Percentiles rank a stretch among this genome's conserved stretches.
Conservation (phyloP, 75 land plant genomes). For the Adiantum capillusveneris region DNA sequence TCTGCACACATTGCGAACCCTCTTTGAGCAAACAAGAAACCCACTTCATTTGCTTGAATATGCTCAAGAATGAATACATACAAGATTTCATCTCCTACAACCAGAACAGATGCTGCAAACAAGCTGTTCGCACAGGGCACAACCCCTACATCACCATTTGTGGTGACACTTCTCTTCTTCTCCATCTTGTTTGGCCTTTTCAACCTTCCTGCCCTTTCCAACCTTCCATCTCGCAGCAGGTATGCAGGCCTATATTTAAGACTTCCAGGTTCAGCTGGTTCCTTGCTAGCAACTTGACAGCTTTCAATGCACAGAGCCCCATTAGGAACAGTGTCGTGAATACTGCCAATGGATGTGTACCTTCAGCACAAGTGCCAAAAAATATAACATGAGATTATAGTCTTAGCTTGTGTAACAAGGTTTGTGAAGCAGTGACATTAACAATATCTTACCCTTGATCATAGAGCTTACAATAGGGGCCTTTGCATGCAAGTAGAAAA, state of each 20-base stretch:
- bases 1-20: constrained; percentile 25
- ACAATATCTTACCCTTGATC: constrained; percentile 69
- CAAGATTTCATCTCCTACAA: constrained; percentile 90
- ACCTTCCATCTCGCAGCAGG: constrained; percentile 77
- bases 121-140: constrained; percentile 19
- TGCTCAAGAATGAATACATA: constrained; percentile 30
- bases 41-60: too few relatives aligned
- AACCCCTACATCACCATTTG: constrained; percentile 20
- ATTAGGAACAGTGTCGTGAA: constrained; percentile 92
- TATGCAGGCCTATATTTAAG: constrained; percentile 66
- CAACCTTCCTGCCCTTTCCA: constrained; percentile 88
- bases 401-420: too few relatives aligned
- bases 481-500: constrained; percentile 80
- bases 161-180: background rate
- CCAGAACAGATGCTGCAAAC: constrained; percentile 54
- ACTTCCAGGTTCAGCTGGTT: background rate
- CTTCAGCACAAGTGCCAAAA: too few relatives aligned
- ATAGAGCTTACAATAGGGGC: constrained; percentile 85
- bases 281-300: background rate
- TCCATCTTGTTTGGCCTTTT: constrained; percentile 28
- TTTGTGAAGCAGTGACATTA: constrained; percentile 1
- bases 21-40: too few relatives aligned
- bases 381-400: too few relatives aligned
- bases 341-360: constrained; percentile 93
- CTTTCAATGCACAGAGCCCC: constrained; percentile 34